Conservation (phyloP, 164 flowering plant species). For the Sedum album region DNA sequence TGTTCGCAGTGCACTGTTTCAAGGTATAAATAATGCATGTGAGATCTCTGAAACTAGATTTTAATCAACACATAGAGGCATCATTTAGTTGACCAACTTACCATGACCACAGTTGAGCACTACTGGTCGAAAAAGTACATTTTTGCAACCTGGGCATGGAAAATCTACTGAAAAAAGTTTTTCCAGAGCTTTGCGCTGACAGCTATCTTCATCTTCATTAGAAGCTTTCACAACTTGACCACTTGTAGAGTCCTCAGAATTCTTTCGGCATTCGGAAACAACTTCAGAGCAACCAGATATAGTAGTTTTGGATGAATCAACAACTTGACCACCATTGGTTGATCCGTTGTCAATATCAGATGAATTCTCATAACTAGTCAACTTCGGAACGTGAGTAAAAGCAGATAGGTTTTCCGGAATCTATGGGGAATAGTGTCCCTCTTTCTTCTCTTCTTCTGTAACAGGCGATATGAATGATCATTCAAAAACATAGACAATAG, state of each 20-base stretch:
- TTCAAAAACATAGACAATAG: background rate
- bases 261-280: background rate
- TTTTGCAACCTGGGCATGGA: slow-evolving; percentile 16
- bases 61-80: background rate
- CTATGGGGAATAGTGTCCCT: slow-evolving; percentile 52
- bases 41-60: background rate
- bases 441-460: slow-evolving; percentile 56
- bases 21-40: background rate
- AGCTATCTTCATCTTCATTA: background rate
- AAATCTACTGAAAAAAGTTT: slow-evolving; percentile 26
- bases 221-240: background rate
- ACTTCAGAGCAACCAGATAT: background rate
- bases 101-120: slow-evolving; percentile 97
- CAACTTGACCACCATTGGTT: background rate
- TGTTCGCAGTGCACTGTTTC: slow-evolving; percentile 56
- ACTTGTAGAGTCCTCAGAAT: background rate
- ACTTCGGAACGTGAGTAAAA: background rate
- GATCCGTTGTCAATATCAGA: background rate
- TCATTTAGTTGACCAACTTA: slow-evolving; percentile 19
- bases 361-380: background rate
- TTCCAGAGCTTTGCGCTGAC: background rate
- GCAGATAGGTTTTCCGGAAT: slow-evolving; percentile 17
- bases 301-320: background rate
- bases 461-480: slow-evolving; percentile 11
- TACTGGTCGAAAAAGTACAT: slow-evolving; percentile 50